Percentiles rank a stretch among this genome's conserved stretches.
These are phyloP conservation scores for Bacterosira constricta DNA, from an alignment of 108 stramenopile genomes.

Conservation along the genomic window DNA sequence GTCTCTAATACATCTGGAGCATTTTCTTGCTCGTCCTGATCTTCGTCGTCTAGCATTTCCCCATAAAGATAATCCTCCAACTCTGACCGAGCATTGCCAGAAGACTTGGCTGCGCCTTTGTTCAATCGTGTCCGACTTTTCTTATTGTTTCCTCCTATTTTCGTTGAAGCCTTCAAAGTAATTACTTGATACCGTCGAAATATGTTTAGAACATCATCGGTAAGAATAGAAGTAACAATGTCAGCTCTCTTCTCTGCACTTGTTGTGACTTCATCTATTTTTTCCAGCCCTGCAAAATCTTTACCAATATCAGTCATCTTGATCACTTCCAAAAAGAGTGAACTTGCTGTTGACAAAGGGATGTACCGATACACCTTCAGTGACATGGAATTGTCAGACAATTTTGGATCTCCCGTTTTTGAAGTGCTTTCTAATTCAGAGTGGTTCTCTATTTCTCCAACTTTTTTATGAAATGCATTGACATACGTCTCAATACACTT, in stretches of 20 bases:
- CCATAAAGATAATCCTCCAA: conserved; percentile 41
- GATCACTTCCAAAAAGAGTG: conserved; percentile 38
- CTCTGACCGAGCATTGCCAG: conserved; percentile 19
- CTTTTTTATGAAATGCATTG: conserved; percentile 24
- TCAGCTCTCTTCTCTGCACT: conserved; percentile 6
- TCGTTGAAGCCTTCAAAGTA: conserved; percentile 30
- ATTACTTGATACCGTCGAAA: conserved; percentile 42
- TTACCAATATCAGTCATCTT: conserved; percentile 13
- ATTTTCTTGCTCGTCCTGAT: conserved; percentile 19
- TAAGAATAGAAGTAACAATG: conserved; percentile 29
- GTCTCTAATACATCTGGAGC: conserved; percentile 7
- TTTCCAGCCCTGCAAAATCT: background rate
- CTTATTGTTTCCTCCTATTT: conserved; percentile 10
- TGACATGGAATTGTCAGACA: conserved; percentile 5
- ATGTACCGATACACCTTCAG: conserved; percentile 31
- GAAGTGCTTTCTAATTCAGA: background rate
- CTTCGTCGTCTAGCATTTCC: conserved; percentile 27
- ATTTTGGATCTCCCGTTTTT: conserved; percentile 3
- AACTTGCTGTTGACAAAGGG: conserved; percentile 30
- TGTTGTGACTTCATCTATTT: background rate
- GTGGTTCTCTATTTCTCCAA: background rate
- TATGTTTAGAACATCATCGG: conserved; percentile 26
- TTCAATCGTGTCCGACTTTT: conserved; percentile 27
- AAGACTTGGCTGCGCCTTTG: conserved; percentile 4
- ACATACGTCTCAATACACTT: conserved; percentile 39